phyloP scores from a whole-genome alignment of 352 stramenopile genomes.

The Globisporangium solare region DNA sequence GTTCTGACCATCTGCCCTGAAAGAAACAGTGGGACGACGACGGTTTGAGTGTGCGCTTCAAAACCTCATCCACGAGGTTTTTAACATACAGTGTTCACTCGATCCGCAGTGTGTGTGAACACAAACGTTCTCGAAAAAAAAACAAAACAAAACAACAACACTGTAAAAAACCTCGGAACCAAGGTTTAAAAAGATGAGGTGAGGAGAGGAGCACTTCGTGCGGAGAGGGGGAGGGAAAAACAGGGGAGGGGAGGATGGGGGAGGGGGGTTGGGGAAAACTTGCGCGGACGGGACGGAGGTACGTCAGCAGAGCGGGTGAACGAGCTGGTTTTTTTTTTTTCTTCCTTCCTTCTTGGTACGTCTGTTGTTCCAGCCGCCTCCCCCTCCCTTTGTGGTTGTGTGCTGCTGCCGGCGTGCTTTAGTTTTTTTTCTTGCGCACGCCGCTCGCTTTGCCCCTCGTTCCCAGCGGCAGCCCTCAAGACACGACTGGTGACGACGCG shows the following conservation, averaged over 20 bases:
- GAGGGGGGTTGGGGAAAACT: conserved; percentile 6
- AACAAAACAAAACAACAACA: too few species aligned
- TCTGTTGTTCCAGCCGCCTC: not conserved
- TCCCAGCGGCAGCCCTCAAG: not conserved
- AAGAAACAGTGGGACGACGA: conserved; percentile 5
- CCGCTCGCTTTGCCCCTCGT: conserved; percentile 5
- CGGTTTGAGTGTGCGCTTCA: not conserved
- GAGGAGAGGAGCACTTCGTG: not conserved
- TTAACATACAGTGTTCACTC: not conserved
- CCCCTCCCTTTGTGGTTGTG: conserved; percentile 1
- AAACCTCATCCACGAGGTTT: conserved; percentile 8
- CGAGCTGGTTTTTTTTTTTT: not conserved
- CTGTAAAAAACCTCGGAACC: conserved; percentile 9
- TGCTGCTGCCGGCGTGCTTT: conserved; percentile 2
- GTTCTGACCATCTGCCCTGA: conserved; percentile 4
- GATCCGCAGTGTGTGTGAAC: too few species aligned
- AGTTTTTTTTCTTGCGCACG: conserved; percentile 22
- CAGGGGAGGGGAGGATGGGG: not conserved
- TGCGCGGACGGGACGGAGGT: conserved; percentile 2
- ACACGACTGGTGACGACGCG: conserved; percentile 18
- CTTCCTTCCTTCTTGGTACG: too few species aligned
- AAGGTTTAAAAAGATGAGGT: not conserved
- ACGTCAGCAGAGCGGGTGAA: conserved; percentile 8
- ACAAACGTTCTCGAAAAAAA: too few species aligned
- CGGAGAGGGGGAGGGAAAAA: not conserved